Evolutionary conservation across 768 basidiomycete genomes (phyloP).

Genomic region (Lactifluus volemus): DNA sequence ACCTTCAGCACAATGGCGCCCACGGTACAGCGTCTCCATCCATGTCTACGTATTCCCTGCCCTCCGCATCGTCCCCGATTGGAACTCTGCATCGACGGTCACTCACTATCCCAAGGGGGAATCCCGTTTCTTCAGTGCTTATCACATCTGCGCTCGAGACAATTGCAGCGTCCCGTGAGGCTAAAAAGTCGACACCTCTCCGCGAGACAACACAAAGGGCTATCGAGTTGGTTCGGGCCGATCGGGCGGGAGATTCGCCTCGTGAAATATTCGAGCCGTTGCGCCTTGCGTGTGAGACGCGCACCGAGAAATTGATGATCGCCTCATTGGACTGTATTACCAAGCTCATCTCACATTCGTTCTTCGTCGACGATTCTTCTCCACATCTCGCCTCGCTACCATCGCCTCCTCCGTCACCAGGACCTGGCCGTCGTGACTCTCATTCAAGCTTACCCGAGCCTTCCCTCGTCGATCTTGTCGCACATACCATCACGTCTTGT

Average conservation of each 20-base stretch:
- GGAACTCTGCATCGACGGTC: slow-evolving; percentile 28
- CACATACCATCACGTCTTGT: slow-evolving; percentile 88
- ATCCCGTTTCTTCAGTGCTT: slow-evolving; percentile 69
- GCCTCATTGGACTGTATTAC: slow-evolving; percentile 96
- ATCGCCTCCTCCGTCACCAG: slow-evolving; percentile 75
- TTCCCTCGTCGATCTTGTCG: slow-evolving; percentile 86
- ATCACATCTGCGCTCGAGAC: slow-evolving; percentile 80
- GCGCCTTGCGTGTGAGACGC: slow-evolving; percentile 91
- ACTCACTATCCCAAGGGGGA: slow-evolving; percentile 42
- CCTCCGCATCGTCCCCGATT: slow-evolving; percentile 16
- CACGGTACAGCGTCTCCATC: slow-evolving; percentile 7
- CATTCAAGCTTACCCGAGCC: slow-evolving; percentile 43
- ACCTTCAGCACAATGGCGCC: slow-evolving; percentile 5
- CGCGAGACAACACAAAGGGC: slow-evolving; percentile 78
- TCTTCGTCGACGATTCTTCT: slow-evolving; percentile 69
- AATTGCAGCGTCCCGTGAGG: slow-evolving; percentile 82
- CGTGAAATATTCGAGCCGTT: slow-evolving; percentile 94
- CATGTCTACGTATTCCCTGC: slow-evolving; percentile 17
- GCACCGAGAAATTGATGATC: slow-evolving; percentile 89
- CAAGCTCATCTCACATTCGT: slow-evolving; percentile 95
- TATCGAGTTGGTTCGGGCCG: slow-evolving; percentile 69
- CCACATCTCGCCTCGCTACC: slow-evolving; percentile 35
- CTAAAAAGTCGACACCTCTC: slow-evolving; percentile 71
- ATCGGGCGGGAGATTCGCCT: slow-evolving; percentile 66
- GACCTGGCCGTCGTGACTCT: slow-evolving; percentile 34